Evolutionary conservation across 441 rosid species (phyloP).

Genomic region (Euphorbia corollata): DNA sequence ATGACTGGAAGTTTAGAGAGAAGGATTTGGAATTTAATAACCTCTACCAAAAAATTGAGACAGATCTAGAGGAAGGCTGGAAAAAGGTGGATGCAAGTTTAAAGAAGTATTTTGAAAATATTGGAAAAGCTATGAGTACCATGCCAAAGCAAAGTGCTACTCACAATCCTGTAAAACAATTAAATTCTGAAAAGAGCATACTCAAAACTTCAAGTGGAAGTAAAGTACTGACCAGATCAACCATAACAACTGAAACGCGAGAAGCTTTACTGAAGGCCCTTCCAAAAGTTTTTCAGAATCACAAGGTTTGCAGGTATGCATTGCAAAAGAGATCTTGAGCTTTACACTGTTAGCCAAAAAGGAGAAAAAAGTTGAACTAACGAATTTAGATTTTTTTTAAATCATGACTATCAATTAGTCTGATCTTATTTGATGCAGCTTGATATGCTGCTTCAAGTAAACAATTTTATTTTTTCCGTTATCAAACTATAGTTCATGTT

Average conservation of each 20-base stretch:
- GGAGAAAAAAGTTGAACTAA: no score
- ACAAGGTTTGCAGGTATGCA: slow-evolving; percentile 79
- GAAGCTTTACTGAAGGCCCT: slow-evolving; percentile 61
- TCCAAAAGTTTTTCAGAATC: slow-evolving; percentile 60
- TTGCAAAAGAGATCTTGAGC: no score
- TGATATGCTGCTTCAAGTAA: no score
- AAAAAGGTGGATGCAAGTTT: slow-evolving; percentile 26
- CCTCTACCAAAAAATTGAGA: slow-evolving; percentile 43
- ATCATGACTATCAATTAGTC: no score
- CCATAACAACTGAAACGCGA: slow-evolving; percentile 57
- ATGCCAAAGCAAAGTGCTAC: slow-evolving; percentile 22
- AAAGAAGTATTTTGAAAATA: slow-evolving; percentile 14
- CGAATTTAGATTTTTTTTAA: no score
- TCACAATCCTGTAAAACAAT: slow-evolving; percentile 30
- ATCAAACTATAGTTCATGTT: not conserved
- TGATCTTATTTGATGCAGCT: not conserved
- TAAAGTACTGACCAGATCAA: slow-evolving; percentile 28
- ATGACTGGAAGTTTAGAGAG: slow-evolving; percentile 75
- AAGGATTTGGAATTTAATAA: slow-evolving; percentile 50
- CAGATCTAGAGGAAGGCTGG: slow-evolving; percentile 38
- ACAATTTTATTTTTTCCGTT: no score
- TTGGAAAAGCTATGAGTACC: slow-evolving; percentile 29
- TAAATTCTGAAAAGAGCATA: slow-evolving; percentile 35
- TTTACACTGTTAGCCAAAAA: not conserved
- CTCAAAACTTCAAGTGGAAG: slow-evolving; percentile 25